Percentiles rank a stretch among this genome's conserved stretches.
Conservation (phyloP, 345 rosid species). For the Arabidopsis arenosa region DNA sequence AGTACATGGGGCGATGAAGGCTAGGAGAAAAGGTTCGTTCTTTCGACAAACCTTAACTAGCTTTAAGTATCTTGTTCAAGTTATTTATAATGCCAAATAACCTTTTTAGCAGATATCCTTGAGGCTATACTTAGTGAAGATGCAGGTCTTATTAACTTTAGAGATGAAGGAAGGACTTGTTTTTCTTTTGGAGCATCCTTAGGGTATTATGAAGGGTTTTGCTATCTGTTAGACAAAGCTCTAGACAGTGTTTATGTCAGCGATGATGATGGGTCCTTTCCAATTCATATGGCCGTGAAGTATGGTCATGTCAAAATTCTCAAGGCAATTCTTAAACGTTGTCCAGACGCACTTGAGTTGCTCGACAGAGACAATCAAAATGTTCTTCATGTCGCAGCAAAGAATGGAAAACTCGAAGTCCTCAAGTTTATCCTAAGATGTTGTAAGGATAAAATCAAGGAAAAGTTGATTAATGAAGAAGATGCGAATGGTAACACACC, state of each 20-base stretch:
- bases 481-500: slow-evolving; percentile 15
- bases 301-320: neutral
- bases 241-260: neutral
- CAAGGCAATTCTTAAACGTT: neutral
- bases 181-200: slow-evolving; percentile 24
- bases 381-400: slow-evolving; percentile 22
- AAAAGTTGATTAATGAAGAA: slow-evolving; percentile 6
- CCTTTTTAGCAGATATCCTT: neutral
- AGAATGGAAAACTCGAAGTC: neutral
- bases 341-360: slow-evolving; percentile 17
- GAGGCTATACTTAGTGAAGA: neutral
- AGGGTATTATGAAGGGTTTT: neutral
- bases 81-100: neutral
- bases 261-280: neutral
- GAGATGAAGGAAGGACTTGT: slow-evolving; percentile 29
- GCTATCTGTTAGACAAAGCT: neutral
- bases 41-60: neutral
- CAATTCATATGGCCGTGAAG: neutral
- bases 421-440: neutral
- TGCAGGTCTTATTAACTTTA: neutral
- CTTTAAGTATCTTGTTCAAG: neutral
- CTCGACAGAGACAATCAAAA: neutral
- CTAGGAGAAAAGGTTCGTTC: neutral
- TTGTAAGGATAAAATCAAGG: neutral
- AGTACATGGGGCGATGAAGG: neutral